Percentiles rank a stretch among this genome's conserved stretches.
Evolutionary conservation across 345 rosid genomes (phyloP).

Genomic region (Acer negundo): DNA sequence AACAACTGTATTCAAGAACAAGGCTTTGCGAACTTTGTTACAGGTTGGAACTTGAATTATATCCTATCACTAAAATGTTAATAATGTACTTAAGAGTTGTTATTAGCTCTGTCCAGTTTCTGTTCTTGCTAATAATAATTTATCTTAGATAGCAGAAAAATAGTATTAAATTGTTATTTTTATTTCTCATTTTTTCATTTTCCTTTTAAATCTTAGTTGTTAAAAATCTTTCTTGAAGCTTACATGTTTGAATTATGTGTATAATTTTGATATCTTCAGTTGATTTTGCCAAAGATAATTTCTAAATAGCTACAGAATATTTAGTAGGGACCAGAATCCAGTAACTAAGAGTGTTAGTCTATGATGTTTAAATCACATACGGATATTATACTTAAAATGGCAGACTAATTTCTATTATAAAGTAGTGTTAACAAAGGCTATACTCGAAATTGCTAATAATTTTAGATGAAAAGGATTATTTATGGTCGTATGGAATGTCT

Average conservation of each 20-base stretch:
- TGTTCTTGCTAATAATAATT: conserved; percentile 16
- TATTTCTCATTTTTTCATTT: not conserved
- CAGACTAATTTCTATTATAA: not conserved
- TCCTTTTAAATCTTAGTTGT: not conserved
- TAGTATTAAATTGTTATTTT: not conserved
- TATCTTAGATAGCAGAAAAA: conserved; percentile 5
- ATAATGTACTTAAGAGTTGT: not conserved
- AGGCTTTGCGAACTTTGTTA: conserved; percentile 80
- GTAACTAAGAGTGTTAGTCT: not conserved
- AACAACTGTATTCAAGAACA: conserved; percentile 69
- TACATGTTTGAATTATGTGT: not conserved
- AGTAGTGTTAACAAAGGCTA: conserved; percentile 1
- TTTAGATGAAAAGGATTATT: not conserved
- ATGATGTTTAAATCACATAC: not conserved
- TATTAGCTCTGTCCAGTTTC: not conserved
- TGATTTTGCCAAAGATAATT: not conserved
- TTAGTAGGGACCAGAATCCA: not conserved
- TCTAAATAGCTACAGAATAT: conserved; percentile 1
- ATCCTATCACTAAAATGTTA: not conserved
- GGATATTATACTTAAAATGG: not conserved
- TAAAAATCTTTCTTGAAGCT: not conserved
- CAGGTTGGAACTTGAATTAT: conserved; percentile 47
- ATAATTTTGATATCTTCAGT: not conserved
- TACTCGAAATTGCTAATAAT: not conserved
- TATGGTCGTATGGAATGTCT: not conserved